These are phyloP conservation scores for Meyerozyma elateridarum DNA, from an alignment of 1,139 yeast genomes.

Conservation along the genomic window DNA sequence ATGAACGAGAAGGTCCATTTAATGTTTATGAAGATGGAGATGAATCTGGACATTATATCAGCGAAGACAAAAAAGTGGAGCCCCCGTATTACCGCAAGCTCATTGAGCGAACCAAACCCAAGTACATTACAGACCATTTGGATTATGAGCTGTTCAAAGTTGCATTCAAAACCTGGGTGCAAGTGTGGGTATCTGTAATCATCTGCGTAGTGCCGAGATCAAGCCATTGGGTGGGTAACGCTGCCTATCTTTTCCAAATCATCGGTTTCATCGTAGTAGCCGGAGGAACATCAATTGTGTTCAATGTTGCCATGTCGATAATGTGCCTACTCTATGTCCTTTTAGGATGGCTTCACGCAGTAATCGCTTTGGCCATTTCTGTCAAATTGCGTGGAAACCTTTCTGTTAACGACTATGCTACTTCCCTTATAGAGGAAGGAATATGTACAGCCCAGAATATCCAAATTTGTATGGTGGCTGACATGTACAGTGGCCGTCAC, in stretches of 20 bases:
- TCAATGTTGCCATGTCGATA: conserved; percentile 16
- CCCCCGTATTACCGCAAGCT: conserved; percentile 6
- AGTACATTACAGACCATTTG: conserved; percentile 24
- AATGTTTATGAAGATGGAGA: conserved; percentile 4
- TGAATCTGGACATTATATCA: not conserved
- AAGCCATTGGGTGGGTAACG: conserved; percentile 27
- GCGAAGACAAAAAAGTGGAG: conserved; percentile 1
- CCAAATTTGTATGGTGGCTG: conserved; percentile 17
- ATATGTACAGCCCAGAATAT: conserved; percentile 21
- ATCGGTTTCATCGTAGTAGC: conserved; percentile 24
- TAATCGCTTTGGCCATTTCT: conserved; percentile 24
- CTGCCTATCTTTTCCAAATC: conserved; percentile 26
- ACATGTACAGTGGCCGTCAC: conserved; percentile 27
- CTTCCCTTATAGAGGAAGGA: conserved; percentile 22
- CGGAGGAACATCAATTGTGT: conserved; percentile 26
- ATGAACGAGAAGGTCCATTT: conserved; percentile 3
- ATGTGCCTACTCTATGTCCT: conserved; percentile 15
- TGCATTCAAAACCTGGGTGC: conserved; percentile 25
- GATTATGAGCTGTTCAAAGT: conserved; percentile 23
- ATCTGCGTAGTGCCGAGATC: conserved; percentile 23
- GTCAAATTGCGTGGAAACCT: conserved; percentile 23
- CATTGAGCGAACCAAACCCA: conserved; percentile 16
- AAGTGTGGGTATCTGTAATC: conserved; percentile 24
- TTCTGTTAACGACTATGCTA: conserved; percentile 16
- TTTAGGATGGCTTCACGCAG: conserved; percentile 22